Evolutionary conservation across 1,284 basidiomycete genomes (phyloP).

Genomic region (Apiotrichum brassicae): DNA sequence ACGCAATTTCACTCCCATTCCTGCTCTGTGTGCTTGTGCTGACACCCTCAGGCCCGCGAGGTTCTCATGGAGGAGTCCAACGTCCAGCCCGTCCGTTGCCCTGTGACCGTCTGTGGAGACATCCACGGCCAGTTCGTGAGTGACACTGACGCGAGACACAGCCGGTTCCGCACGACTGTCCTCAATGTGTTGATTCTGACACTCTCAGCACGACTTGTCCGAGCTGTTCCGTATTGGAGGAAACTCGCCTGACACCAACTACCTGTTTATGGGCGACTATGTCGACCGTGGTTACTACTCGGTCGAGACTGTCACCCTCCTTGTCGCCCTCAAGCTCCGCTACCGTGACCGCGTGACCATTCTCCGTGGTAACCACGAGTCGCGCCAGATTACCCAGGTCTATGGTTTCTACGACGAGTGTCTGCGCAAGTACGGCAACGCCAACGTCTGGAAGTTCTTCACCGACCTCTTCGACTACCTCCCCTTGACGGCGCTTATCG

Average conservation of each 20-base stretch:
- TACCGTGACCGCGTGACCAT: slow-evolving; percentile 99
- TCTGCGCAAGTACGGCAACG: slow-evolving; percentile 97
- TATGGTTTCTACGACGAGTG: slow-evolving; percentile 99
- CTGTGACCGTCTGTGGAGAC: slow-evolving; percentile 94
- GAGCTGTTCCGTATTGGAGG: slow-evolving; percentile 99
- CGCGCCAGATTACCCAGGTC: slow-evolving; percentile 98
- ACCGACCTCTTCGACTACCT: slow-evolving; percentile 99
- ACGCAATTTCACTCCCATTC: not conserved
- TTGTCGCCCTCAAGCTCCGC: slow-evolving; percentile 94
- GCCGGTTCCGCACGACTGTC: no score
- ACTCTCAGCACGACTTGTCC: slow-evolving; percentile 84
- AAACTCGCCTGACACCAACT: slow-evolving; percentile 99
- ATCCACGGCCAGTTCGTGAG: slow-evolving; percentile 99
- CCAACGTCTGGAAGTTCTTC: slow-evolving; percentile 99
- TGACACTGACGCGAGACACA: no score
- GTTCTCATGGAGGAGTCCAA: slow-evolving; percentile 97
- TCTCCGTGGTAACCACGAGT: slow-evolving; percentile 97
- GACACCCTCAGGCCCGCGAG: slow-evolving; percentile 70
- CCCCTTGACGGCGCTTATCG: slow-evolving; percentile 92
- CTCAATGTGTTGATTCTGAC: no score
- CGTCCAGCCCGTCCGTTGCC: slow-evolving; percentile 95
- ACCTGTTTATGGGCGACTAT: slow-evolving; percentile 99
- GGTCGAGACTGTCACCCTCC: slow-evolving; percentile 97
- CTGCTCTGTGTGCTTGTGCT: not conserved
- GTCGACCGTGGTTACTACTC: slow-evolving; percentile 99